phyloP scores from a whole-genome alignment of 192 early-diverging fungal genomes.

The Diversispora eburnea region DNA sequence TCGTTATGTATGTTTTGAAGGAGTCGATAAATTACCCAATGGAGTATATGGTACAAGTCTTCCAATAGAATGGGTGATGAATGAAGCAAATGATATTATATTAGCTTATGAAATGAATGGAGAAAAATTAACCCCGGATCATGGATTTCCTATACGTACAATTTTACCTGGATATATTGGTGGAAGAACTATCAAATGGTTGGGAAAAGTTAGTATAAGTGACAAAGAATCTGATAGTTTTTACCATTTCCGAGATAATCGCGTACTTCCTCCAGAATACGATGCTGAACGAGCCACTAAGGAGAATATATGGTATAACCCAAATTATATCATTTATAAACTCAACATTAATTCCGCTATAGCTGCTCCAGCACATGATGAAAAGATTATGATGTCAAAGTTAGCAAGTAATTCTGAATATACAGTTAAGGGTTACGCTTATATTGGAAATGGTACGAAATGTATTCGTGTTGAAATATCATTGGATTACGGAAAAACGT shows the following conservation, averaged over 20 bases:
- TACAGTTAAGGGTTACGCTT: constrained; percentile 74
- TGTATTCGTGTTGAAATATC: constrained; percentile 78
- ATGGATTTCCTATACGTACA: constrained; percentile 84
- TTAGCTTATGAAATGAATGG: constrained; percentile 84
- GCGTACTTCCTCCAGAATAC: constrained; percentile 75
- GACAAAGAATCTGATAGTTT: constrained; percentile 56
- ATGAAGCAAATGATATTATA: constrained; percentile 65
- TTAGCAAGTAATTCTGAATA: constrained; percentile 20
- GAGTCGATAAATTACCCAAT: constrained; percentile 57
- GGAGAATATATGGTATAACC: constrained; percentile 49
- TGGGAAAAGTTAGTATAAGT: constrained; percentile 56
- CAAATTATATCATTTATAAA: constrained; percentile 70
- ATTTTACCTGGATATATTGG: constrained; percentile 88
- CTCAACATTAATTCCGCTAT: constrained; percentile 80
- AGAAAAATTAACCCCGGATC: constrained; percentile 65
- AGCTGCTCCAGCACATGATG: constrained; percentile 57
- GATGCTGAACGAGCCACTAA: constrained; percentile 47
- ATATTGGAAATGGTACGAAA: constrained; percentile 69
- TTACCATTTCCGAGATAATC: constrained; percentile 83
- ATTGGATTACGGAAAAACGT: constrained; percentile 77
- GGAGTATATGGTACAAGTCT: constrained; percentile 76
- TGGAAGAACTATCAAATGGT: constrained; percentile 85
- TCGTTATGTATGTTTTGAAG: constrained; percentile 54
- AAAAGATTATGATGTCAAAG: constrained; percentile 28
- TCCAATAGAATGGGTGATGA: constrained; percentile 59